phyloP scores from a whole-genome alignment of 169 alveolate species.

The Besnoitia besnoiti region DNA sequence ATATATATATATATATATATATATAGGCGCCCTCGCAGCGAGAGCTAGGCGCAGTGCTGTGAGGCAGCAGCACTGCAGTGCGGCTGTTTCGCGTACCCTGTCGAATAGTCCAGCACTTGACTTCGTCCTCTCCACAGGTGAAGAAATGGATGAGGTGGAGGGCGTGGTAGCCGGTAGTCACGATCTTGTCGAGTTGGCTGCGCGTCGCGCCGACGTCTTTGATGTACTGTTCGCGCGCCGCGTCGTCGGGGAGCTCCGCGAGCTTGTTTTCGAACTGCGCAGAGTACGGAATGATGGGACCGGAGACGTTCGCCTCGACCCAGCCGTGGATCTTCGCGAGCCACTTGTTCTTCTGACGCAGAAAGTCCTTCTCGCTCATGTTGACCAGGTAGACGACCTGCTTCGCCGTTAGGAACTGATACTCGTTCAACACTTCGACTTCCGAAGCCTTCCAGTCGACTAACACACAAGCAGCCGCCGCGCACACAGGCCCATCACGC shows the following conservation, averaged over 20 bases:
- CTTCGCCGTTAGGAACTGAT: slow-evolving; percentile 97
- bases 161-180: slow-evolving; percentile 96
- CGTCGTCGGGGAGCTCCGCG: slow-evolving; percentile 88
- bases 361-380: slow-evolving; percentile 93
- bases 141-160: slow-evolving; percentile 95
- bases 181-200: slow-evolving; percentile 93
- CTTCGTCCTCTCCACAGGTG: slow-evolving; percentile 99
- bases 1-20: not conserved
- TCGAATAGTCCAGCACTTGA: slow-evolving; percentile 94
- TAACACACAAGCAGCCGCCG: slow-evolving; percentile 1
- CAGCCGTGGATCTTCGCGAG: slow-evolving; percentile 94
- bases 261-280: slow-evolving; percentile 95
- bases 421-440: slow-evolving; percentile 75
- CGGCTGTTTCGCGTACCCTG: slow-evolving; percentile 68
- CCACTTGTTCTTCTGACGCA: slow-evolving; percentile 97
- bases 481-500: too few relatives aligned
- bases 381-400: slow-evolving; percentile 98
- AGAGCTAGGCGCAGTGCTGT: not conserved
- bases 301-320: slow-evolving; percentile 97
- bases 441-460: slow-evolving; percentile 74
- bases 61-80: slow-evolving; percentile 68
- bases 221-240: slow-evolving; percentile 81
- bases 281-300: slow-evolving; percentile 98
- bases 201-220: slow-evolving; percentile 84
- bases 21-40: not conserved